Percentiles rank a stretch among this genome's conserved stretches.
phyloP scores from a whole-genome alignment of 495 filamentous ascomycete species.

The Xylaria longipes region DNA sequence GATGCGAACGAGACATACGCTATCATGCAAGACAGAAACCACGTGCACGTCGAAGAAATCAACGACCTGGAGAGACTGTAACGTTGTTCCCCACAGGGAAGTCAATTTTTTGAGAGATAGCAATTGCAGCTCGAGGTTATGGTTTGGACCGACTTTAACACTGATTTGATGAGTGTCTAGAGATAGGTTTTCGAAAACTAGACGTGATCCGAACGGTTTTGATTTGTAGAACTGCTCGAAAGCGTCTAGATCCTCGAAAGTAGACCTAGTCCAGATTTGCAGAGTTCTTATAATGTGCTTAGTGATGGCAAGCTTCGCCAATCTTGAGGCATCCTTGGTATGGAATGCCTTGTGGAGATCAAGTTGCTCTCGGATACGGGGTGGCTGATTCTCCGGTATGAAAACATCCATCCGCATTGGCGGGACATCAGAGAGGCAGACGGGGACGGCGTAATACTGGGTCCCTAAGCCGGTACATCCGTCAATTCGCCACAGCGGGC shows the following conservation, averaged over 20 bases:
- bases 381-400: constrained; percentile 48
- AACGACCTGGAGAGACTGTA: constrained; percentile 41
- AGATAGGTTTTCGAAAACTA: constrained; percentile 52
- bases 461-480: constrained; percentile 57
- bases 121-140: constrained; percentile 51
- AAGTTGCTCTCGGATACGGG: constrained; percentile 48
- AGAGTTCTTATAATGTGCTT: constrained; percentile 52
- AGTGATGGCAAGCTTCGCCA: constrained; percentile 50
- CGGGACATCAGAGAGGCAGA: constrained; percentile 47
- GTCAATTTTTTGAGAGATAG: constrained; percentile 39
- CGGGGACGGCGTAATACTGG: constrained; percentile 54
- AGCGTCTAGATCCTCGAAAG: constrained; percentile 32
- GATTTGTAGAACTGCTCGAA: constrained; percentile 41
- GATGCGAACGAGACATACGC: constrained; percentile 52
- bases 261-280: constrained; percentile 46
- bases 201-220: constrained; percentile 55
- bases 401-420: constrained; percentile 58
- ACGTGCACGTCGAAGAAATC: constrained; percentile 50
- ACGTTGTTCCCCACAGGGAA: constrained; percentile 36
- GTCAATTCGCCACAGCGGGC: constrained; percentile 55
- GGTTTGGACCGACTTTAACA: constrained; percentile 48
- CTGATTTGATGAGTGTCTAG: constrained; percentile 45
- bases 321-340: constrained; percentile 50
- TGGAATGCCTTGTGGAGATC: constrained; percentile 53
- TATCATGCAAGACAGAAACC: constrained; percentile 53